Percentiles rank a stretch among this genome's conserved stretches.
Conservation (phyloP, 2,329 filamentous ascomycete species). For the Nannizziopsis barbatae region DNA sequence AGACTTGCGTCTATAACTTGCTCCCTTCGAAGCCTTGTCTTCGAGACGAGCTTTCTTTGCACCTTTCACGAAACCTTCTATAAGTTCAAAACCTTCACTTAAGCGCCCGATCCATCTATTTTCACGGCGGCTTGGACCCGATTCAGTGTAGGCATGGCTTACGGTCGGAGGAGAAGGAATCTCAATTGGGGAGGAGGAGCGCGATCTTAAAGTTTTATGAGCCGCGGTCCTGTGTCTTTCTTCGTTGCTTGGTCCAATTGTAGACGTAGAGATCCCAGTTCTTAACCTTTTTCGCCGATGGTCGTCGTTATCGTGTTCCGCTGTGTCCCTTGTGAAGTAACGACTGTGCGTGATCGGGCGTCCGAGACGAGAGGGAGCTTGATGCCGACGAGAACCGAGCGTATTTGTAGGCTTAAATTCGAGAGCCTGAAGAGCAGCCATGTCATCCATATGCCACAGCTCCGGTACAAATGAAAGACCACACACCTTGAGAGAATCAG, state of each 20-base stretch:
- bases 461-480: not conserved
- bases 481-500: not conserved
- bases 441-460: not conserved
- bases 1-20: not conserved
- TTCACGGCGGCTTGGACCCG: not conserved
- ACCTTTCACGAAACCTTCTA: constrained; percentile 5
- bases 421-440: not conserved
- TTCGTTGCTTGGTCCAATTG: not conserved
- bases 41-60: constrained; percentile 3
- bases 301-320: constrained; percentile 1
- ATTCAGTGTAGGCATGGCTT: not conserved
- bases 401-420: constrained; percentile 5
- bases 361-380: not conserved
- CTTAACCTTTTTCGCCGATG: constrained; percentile 11
- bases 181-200: not conserved
- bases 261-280: not conserved
- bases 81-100: not conserved
- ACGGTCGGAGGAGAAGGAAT: not conserved
- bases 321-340: not conserved
- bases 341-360: not conserved
- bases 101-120: not conserved
- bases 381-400: not conserved
- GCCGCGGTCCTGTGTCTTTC: not conserved
- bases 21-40: not conserved
- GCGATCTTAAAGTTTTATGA: too few species aligned